Conservation (phyloP, 2,329 filamentous ascomycete genomes). For the Aspergillus oerlinghausenensis region DNA sequence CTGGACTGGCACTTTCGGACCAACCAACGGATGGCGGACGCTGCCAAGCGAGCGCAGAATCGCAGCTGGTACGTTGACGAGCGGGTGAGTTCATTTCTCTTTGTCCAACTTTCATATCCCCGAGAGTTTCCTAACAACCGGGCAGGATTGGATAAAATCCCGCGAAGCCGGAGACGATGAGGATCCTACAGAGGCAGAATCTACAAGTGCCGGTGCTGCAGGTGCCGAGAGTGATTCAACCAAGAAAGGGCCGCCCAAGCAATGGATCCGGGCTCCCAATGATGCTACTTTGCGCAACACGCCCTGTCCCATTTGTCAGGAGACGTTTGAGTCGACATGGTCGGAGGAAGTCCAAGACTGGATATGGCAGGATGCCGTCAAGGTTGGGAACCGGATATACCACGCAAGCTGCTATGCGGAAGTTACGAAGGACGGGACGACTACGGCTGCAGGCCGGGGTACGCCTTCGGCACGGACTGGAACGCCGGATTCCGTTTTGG, state of each 20-base stretch:
- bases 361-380: constrained; percentile 88
- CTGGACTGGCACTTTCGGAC: constrained; percentile 98
- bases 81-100: constrained; percentile 52
- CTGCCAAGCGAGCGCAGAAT: constrained; percentile 79
- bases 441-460: constrained; percentile 22
- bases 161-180: constrained; percentile 70
- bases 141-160: constrained; percentile 82
- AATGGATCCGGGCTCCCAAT: constrained; percentile 80
- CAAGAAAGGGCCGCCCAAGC: constrained; percentile 56
- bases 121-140: not conserved
- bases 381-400: constrained; percentile 73
- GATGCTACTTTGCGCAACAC: constrained; percentile 69
- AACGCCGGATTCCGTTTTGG: constrained; percentile 63
- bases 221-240: constrained; percentile 36
- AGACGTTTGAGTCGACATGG: constrained; percentile 89
- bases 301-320: constrained; percentile 89
- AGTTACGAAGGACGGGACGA: constrained; percentile 61
- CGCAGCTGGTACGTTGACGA: constrained; percentile 94
- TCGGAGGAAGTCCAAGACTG: constrained; percentile 91
- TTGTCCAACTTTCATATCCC: not conserved
- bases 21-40: constrained; percentile 81
- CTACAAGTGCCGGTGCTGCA: constrained; percentile 37
- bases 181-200: constrained; percentile 40
- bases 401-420: constrained; percentile 88
- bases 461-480: constrained; percentile 38